These are phyloP conservation scores for Vitis hybrid DNA, from an alignment of 177 flowering plant genomes.

Conservation along the genomic window DNA sequence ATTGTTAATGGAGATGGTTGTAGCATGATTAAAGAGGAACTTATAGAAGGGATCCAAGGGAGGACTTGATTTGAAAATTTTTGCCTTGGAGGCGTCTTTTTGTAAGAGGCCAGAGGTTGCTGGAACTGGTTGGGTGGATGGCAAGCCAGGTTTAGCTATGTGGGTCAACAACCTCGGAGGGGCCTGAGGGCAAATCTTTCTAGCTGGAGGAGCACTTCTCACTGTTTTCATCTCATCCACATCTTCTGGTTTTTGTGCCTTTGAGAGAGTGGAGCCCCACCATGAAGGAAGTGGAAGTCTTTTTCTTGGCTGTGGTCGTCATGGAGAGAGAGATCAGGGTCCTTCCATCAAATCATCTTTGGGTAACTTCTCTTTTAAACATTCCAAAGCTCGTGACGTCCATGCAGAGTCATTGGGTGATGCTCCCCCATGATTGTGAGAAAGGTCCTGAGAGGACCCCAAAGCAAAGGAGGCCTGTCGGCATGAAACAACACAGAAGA, in stretches of 20 bases:
- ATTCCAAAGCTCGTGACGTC: constrained; percentile 29
- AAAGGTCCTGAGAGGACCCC: constrained; percentile 33
- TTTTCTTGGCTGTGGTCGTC: constrained; percentile 41
- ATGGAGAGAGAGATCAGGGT: constrained; percentile 28
- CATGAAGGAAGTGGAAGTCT: constrained; percentile 63
- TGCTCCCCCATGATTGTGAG: constrained; percentile 37
- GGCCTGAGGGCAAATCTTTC: constrained; percentile 17
- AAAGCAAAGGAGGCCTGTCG: constrained; percentile 31
- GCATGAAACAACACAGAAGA: constrained; percentile 26
- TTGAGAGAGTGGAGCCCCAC: constrained; percentile 42
- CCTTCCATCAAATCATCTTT: constrained; percentile 36
- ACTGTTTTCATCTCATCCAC: constrained; percentile 11
- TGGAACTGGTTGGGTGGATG: constrained; percentile 9
- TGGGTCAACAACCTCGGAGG: constrained; percentile 23
- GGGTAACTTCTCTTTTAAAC: constrained; percentile 56
- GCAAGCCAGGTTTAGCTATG: neutral
- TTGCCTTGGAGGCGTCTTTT: constrained; percentile 15
- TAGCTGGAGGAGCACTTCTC: constrained; percentile 31
- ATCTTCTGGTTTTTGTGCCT: constrained; percentile 21
- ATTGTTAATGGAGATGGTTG: constrained; percentile 15
- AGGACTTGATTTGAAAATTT: constrained; percentile 16
- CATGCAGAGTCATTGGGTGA: constrained; percentile 27
- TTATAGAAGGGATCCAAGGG: constrained; percentile 25
- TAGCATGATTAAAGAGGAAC: constrained; percentile 25
- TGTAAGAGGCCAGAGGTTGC: constrained; percentile 5